These are phyloP conservation scores for Botrytis hyacinthi DNA, from an alignment of 2,329 filamentous ascomycete genomes.

Conservation along the genomic window DNA sequence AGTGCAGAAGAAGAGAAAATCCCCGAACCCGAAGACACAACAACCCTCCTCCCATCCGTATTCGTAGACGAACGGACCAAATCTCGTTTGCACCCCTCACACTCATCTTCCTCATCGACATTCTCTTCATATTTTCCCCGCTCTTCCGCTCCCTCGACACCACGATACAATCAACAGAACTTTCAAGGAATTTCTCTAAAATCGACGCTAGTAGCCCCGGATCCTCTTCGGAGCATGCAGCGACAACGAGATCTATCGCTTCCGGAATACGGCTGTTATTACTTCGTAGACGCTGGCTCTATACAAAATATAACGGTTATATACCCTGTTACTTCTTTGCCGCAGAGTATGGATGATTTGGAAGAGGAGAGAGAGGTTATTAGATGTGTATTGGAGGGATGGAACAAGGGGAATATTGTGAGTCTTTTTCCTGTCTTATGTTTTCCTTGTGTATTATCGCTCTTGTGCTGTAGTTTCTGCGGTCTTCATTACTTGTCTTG, in stretches of 20 bases:
- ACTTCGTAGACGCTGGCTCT: not conserved
- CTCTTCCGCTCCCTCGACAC: not conserved
- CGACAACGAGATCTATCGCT: not conserved
- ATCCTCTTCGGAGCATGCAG: not conserved
- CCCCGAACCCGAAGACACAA: not conserved
- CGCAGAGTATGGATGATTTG: not conserved
- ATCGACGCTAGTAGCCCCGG: not conserved
- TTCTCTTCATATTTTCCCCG: not conserved
- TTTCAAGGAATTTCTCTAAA: not conserved
- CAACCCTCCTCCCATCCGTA: not conserved
- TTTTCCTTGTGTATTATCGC: not conserved
- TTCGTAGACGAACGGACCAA: not conserved
- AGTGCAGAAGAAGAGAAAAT: not conserved
- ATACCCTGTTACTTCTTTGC: not conserved
- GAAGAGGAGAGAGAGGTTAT: not conserved
- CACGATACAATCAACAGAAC: not conserved
- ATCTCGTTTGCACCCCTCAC: not conserved
- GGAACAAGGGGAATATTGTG: not conserved
- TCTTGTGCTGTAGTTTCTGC: not conserved
- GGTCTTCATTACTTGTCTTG: accelerated
- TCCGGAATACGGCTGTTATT: not conserved
- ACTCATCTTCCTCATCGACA: not conserved
- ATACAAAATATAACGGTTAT: not conserved
- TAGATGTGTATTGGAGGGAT: not conserved
- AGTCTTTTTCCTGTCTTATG: not conserved